Conservation (phyloP, 139 green algal genomes). For the Chlamydomonas asymmetrica region DNA sequence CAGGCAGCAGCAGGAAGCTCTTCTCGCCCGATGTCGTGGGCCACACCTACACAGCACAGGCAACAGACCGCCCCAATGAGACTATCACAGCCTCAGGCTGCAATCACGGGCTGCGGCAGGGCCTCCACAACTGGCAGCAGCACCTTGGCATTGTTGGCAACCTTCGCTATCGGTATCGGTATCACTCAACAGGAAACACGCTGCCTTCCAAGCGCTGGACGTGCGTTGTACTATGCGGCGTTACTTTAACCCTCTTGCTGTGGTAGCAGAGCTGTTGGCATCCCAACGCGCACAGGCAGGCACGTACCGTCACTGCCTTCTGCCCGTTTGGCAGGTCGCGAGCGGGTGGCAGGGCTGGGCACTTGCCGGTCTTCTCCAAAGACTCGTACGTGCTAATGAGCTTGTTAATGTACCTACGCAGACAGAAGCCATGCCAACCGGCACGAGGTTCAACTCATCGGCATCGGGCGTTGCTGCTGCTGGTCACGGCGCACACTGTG, state of each 20-base stretch:
- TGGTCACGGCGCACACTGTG: too few relatives aligned
- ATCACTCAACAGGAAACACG: too few relatives aligned
- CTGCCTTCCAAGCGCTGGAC: too few relatives aligned
- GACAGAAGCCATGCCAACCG: too few relatives aligned
- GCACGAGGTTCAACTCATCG: too few relatives aligned
- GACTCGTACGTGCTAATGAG: not conserved
- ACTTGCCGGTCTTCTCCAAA: not conserved
- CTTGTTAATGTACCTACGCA: slow-evolving; percentile 26
- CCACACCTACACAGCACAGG: not conserved
- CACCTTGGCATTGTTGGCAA: too few relatives aligned
- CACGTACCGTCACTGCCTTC: slow-evolving; percentile 4
- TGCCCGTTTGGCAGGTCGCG: slow-evolving; percentile 5
- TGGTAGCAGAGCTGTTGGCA: too few relatives aligned
- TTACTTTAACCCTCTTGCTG: too few relatives aligned
- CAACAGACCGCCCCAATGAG: not conserved
- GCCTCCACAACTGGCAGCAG: not conserved
- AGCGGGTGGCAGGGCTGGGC: not conserved
- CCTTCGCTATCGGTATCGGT: too few relatives aligned
- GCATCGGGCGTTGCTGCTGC: too few relatives aligned
- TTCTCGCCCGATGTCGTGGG: slow-evolving; percentile 1
- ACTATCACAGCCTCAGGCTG: not conserved
- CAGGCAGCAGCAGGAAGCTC: slow-evolving; percentile 7
- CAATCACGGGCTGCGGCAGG: not conserved
- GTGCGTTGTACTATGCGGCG: too few relatives aligned
- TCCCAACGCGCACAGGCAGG: too few relatives aligned